Base-by-base conservation (phyloP, 495 filamentous ascomycete genomes). In the Hypomontagnella submonticulosa region DNA sequence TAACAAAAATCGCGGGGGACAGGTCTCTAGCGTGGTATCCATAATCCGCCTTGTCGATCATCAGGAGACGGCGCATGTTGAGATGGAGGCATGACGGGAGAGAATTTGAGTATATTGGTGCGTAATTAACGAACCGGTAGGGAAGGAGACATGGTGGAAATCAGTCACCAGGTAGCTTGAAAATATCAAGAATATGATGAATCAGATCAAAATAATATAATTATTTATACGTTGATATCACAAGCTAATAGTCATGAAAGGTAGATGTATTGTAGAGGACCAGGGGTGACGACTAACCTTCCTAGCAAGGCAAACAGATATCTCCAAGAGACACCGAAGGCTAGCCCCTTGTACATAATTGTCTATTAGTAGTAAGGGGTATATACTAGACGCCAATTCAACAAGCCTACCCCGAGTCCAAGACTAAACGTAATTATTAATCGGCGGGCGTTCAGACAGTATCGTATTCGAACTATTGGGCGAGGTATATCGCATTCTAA, bases 61-160 rank as follows among this genome's bases (percentile, higher is more conserved):
- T 56, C 44, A 66, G 51, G 30, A 60, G 57, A 66, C 30, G 55
- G 10, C 34, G 43, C 62, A 66, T 59, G 36, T 37, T 30, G 9
- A 18, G 12, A 4, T 36, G 4, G 0, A 27, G 15, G 20, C 63
- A 40, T 66, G 51, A 46, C 19, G 15, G 13, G 2, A 36, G 20
- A 32, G 37, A 49, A 36, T 38, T 15, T 18, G 48, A 49, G 34
- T 36, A 27, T 18, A 37, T n/a, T 42, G 51, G 50, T 18, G 41
- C 49, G 44, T 19, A 33, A 59, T 51, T 37, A 49, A 27, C 6
- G 23, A 27, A 6, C 23, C 23, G 23, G 23, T 6, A 6, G 6
- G 23, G 23, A 27, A 27, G 23, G 23, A 27, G 23, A 27, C 23
- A 2, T 27, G 23, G 23, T 27, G 23, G 6, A 27, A 27, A 27